phyloP scores from a whole-genome alignment of 106 monocot species.

The Agapanthus africanus region DNA sequence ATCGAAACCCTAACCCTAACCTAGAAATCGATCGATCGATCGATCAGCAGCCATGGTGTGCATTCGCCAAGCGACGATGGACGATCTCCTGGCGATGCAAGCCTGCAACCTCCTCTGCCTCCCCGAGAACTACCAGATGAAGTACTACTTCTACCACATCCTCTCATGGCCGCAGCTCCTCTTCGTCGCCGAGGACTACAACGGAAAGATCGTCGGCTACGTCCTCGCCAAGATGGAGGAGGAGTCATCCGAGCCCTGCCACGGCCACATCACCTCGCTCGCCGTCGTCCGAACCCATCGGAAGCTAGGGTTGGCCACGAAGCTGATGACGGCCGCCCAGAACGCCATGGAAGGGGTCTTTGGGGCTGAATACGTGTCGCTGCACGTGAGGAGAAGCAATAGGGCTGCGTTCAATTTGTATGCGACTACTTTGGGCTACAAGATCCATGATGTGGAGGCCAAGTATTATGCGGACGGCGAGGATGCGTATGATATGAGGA shows the following conservation, averaged over 20 bases:
- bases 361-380: conserved; percentile 51
- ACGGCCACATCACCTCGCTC: conserved; percentile 71
- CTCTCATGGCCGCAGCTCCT: conserved; percentile 72
- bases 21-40: not conserved
- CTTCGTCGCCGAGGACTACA: conserved; percentile 68
- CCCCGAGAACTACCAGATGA: conserved; percentile 78
- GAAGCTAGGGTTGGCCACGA: conserved; percentile 67
- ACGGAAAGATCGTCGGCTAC: conserved; percentile 60
- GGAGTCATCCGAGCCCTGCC: conserved; percentile 36
- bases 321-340: conserved; percentile 73
- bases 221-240: conserved; percentile 65
- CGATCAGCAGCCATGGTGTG: conserved; percentile 41
- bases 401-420: conserved; percentile 65
- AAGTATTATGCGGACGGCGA: conserved; percentile 79
- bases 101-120: conserved; percentile 73
- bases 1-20: conserved; percentile 7
- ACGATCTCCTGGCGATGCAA: conserved; percentile 74
- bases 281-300: conserved; percentile 64
- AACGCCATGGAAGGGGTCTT: conserved; percentile 61
- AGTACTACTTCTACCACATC: conserved; percentile 73
- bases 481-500: conserved; percentile 75
- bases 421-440: conserved; percentile 41
- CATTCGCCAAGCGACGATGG: conserved; percentile 66
- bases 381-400: conserved; percentile 64
- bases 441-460: conserved; percentile 62